These are phyloP conservation scores for Neurospora sp. DNA, from an alignment of 495 filamentous ascomycete species.

Conservation along the genomic window DNA sequence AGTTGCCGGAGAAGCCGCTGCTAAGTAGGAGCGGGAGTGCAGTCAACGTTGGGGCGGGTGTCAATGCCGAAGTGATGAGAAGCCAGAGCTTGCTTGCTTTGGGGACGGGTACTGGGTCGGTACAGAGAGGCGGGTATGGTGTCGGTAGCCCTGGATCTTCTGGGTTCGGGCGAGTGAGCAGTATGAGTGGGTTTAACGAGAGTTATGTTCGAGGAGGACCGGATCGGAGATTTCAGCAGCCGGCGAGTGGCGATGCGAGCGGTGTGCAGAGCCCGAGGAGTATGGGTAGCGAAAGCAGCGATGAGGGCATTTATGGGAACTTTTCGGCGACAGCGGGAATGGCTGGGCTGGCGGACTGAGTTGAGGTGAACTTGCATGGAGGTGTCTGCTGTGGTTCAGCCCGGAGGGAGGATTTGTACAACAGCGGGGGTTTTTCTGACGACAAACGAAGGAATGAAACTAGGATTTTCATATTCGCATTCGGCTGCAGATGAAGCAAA, in stretches of 20 bases:
- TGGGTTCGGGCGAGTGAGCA: slow-evolving; percentile 7
- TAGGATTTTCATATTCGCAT: not conserved
- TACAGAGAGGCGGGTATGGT: slow-evolving; percentile 6
- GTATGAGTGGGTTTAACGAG: slow-evolving; percentile 14
- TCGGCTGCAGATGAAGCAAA: not conserved
- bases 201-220: slow-evolving; percentile 3
- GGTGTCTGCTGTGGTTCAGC: not conserved
- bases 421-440: not conserved
- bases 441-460: not conserved
- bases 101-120: slow-evolving; percentile 8
- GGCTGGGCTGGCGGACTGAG: slow-evolving; percentile 21
- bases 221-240: slow-evolving; percentile 12
- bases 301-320: slow-evolving; percentile 44
- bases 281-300: slow-evolving; percentile 32
- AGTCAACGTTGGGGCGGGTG: slow-evolving; percentile 32
- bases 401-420: not conserved
- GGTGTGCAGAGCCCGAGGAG: slow-evolving; percentile 35
- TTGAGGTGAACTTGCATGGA: not conserved
- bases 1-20: slow-evolving; percentile 46
- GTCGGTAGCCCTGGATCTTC: not conserved
- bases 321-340: slow-evolving; percentile 34
- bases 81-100: slow-evolving; percentile 28
- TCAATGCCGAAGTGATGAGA: slow-evolving; percentile 32
- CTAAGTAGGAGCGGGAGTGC: slow-evolving; percentile 34
- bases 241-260: slow-evolving; percentile 31